Percentiles rank a stretch among this genome's conserved stretches.
These are phyloP conservation scores for Leptodermis oblonga DNA, from an alignment of 257 asterid genomes.

Conservation along the genomic window DNA sequence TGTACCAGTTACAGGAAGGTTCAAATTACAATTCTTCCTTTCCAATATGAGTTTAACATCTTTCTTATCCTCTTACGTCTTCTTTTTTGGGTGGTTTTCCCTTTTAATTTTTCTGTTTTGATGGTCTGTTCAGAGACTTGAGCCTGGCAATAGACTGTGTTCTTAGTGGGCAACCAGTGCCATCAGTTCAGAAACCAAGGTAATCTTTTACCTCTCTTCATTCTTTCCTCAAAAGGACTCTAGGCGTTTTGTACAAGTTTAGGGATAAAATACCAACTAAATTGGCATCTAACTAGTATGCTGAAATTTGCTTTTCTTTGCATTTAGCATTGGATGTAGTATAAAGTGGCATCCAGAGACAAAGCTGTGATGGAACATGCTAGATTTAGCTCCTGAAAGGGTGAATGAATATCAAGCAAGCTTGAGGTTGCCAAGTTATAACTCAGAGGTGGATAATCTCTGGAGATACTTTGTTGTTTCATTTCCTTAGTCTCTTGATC, in stretches of 20 bases:
- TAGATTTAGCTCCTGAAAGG: conserved; percentile 23
- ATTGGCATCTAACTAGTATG: conserved; percentile 1
- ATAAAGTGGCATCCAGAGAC: conserved; percentile 79
- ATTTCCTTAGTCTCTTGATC: background rate
- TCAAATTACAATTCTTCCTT: background rate
- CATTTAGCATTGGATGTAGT: conserved; percentile 79
- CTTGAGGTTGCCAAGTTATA: conserved; percentile 13
- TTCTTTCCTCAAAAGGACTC: background rate
- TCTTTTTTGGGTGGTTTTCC: background rate
- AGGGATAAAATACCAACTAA: background rate
- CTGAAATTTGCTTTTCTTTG: conserved; percentile 19
- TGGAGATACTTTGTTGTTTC: background rate
- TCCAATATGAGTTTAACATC: background rate
- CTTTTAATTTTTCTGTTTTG: background rate
- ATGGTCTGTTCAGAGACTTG: conserved; percentile 53
- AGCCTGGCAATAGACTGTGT: conserved; percentile 80
- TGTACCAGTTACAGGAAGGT: conserved; percentile 83
- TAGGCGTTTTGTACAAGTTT: background rate
- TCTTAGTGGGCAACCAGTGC: conserved; percentile 69
- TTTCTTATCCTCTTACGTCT: too few species aligned
- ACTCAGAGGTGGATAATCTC: conserved; percentile 4
- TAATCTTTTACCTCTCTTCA: conserved; percentile 15
- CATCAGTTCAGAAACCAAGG: conserved; percentile 76
- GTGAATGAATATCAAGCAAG: conserved; percentile 12
- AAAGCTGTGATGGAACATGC: conserved; percentile 23